Base-by-base conservation (phyloP, 768 basidiomycete species). In the Lactarius quietus region DNA sequence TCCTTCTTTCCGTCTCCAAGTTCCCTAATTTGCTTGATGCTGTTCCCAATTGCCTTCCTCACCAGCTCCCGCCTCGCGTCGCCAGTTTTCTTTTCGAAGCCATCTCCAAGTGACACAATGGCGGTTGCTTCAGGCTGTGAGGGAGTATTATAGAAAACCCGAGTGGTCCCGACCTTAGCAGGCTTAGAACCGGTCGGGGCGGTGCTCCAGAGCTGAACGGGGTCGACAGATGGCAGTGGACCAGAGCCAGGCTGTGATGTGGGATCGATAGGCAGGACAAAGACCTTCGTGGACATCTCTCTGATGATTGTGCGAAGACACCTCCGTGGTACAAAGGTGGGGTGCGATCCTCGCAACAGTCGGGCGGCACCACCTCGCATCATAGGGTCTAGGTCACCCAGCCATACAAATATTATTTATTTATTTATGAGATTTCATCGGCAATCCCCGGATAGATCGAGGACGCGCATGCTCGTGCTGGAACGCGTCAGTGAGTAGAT, bases 11-110 rank as follows among this genome's bases (percentile, higher is more conserved):
- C 85, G 20, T 90, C 85, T 17, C 78, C 82, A 5, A 86, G 76
- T 17, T 73, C 79, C 69, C 82, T 87, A 68, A 92, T 75, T 53
- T 84, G 82, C 76, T 89, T 90, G 51, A 93, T 84, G 7, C 86
- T 89, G 57, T 80, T 84, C 12, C 88, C 92, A 17, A 93, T 82
- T 12, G 89, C 82, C 70, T 84, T 86, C 70, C 92, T 80, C 36
- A 93, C 80, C 5, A 85, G 67, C 73, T 93, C 92, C n/a, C 86
- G 78, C 71, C 78, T 83, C 45, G 77, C 74, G 29, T 78, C 75
- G 1, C 71, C 78, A 7, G 74, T 78, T 70, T 84, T 85, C 41
- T 70, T 67, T 4, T 76, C 73, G 70, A 84, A 88, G 2, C 75
- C 80, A 0, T 84, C 83, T 0, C 87, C 87, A 9, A 88, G 77